These are phyloP conservation scores for Sordariomycetes sp. DNA, from an alignment of 2,329 filamentous ascomycete genomes.

Conservation along the genomic window DNA sequence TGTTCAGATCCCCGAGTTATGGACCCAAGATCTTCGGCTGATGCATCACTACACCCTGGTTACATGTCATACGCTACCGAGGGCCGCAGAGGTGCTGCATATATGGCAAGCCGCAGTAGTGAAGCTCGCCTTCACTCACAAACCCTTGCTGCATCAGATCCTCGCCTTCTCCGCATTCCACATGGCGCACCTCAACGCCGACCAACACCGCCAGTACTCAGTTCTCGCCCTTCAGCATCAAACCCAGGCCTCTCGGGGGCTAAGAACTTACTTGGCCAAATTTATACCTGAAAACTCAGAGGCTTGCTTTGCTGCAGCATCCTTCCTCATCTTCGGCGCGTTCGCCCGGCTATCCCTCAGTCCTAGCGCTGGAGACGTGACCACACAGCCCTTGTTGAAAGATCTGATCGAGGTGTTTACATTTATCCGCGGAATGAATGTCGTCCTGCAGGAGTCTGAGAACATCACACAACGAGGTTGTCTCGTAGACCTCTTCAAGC, in stretches of 20 bases:
- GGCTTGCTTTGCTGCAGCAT: conserved; percentile 20
- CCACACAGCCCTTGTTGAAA: background rate
- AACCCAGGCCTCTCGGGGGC: conserved; percentile 17
- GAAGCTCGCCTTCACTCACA: conserved; percentile 14
- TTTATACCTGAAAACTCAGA: conserved; percentile 18
- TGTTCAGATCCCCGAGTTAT: conserved; percentile 13
- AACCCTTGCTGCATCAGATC: conserved; percentile 19
- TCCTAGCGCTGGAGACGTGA: background rate
- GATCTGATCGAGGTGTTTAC: background rate
- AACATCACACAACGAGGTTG: background rate
- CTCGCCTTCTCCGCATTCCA: conserved; percentile 19
- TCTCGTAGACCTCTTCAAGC: background rate
- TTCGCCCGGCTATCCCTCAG: conserved; percentile 15
- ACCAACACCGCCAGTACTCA: conserved; percentile 12
- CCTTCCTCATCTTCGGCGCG: conserved; percentile 18
- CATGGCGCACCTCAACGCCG: conserved; percentile 15
- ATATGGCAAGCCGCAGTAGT: conserved; percentile 19
- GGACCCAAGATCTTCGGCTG: conserved; percentile 23
- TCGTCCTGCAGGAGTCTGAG: background rate
- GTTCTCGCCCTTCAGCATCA: conserved; percentile 21
- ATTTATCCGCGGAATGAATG: background rate
- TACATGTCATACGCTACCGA: conserved; percentile 18
- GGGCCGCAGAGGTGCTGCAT: conserved; percentile 14
- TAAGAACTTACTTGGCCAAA: conserved; percentile 14
- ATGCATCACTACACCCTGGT: conserved; percentile 22